These are phyloP conservation scores for Komagataella ulmi DNA, from an alignment of 805 yeast species.

Conservation along the genomic window DNA sequence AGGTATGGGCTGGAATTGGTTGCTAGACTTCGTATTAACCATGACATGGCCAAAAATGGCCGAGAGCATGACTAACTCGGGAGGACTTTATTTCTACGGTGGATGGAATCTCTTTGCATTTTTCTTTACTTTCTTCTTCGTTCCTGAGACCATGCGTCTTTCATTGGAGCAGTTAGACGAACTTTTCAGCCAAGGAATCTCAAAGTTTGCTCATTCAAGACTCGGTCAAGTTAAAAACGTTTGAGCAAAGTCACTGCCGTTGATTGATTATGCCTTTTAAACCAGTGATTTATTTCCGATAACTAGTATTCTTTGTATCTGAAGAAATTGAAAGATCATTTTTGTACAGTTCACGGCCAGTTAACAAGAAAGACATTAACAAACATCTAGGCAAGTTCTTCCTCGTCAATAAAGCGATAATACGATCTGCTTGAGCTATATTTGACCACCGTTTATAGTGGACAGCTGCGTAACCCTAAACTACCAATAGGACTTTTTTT, in stretches of 20 bases:
- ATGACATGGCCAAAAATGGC: conserved; percentile 70
- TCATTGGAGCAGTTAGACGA: conserved; percentile 57
- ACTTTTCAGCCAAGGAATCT: conserved; percentile 22
- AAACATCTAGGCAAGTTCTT: not conserved
- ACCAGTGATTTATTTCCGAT: too few species aligned
- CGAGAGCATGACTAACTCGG: conserved; percentile 57
- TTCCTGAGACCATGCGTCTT: conserved; percentile 57
- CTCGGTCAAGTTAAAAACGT: not conserved
- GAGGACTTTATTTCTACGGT: conserved; percentile 54
- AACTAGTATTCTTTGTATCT: too few species aligned
- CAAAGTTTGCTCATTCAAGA: not conserved
- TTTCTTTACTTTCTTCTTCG: conserved; percentile 41
- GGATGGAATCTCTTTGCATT: conserved; percentile 44
- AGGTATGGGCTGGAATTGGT: conserved; percentile 67
- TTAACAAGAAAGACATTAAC: too few species aligned
- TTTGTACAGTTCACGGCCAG: too few species aligned
- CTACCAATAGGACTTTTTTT: not conserved
- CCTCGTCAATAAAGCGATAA: not conserved
- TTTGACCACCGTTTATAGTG: not conserved
- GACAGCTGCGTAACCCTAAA: not conserved
- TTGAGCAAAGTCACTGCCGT: not conserved
- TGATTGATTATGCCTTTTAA: not conserved
- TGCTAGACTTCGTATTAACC: conserved; percentile 55
- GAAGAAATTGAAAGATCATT: too few species aligned
- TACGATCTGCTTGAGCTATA: not conserved